phyloP scores from a whole-genome alignment of 1,139 yeast genomes.

The Lizanozyma gosingica region DNA sequence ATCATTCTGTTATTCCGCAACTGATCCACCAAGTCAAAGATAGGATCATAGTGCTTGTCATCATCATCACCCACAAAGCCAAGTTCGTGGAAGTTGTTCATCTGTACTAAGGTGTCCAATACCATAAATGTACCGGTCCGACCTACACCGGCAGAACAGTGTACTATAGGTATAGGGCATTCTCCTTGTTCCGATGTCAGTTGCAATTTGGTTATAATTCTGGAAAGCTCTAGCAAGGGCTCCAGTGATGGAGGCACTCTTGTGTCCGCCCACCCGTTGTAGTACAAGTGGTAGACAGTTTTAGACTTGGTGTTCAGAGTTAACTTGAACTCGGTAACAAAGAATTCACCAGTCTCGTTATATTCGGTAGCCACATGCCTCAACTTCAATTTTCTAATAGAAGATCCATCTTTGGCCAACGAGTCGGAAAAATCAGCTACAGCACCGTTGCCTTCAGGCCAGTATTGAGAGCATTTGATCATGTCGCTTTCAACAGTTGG shows the following conservation, averaged over 20 bases:
- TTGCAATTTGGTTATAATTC: slow-evolving; percentile 6
- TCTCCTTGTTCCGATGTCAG: slow-evolving; percentile 1
- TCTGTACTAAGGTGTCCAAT: slow-evolving; percentile 45
- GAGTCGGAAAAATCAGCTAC: slow-evolving; percentile 13
- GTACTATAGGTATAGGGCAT: slow-evolving; percentile 39
- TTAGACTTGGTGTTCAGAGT: slow-evolving; percentile 14
- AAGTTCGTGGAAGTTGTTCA: slow-evolving; percentile 11
- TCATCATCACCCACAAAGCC: slow-evolving; percentile 1
- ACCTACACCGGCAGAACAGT: slow-evolving; percentile 84
- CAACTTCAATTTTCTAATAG: not conserved
- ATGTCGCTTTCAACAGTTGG: slow-evolving; percentile 55
- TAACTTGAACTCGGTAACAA: slow-evolving; percentile 22
- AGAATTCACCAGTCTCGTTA: slow-evolving; percentile 16
- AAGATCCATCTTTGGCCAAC: slow-evolving; percentile 17
- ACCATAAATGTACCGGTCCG: slow-evolving; percentile 75
- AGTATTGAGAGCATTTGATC: slow-evolving; percentile 66
- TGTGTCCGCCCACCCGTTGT: slow-evolving; percentile 51
- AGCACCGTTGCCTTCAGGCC: slow-evolving; percentile 39
- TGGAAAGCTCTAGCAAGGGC: slow-evolving; percentile 27
- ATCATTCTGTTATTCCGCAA: slow-evolving; percentile 49
- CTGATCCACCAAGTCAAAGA: slow-evolving; percentile 26
- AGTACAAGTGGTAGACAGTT: slow-evolving; percentile 43
- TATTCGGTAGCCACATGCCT: slow-evolving; percentile 12
- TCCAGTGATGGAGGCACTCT: slow-evolving; percentile 34
- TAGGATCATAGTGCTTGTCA: slow-evolving; percentile 15